Evolutionary conservation across 495 filamentous ascomycete species (phyloP).

Genomic region (Hypoxylon intermedium): DNA sequence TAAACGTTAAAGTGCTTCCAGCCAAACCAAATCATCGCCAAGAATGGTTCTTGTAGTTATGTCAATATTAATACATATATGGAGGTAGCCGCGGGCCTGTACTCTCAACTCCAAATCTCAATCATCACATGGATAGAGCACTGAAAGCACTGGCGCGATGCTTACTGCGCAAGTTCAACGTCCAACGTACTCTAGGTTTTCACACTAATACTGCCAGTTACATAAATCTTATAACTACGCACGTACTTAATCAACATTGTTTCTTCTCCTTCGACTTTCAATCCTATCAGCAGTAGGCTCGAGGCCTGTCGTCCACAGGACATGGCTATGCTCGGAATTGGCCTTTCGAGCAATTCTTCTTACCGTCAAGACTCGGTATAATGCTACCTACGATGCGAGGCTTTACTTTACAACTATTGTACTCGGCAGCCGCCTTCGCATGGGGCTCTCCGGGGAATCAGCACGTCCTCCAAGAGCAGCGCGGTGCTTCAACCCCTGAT

Average conservation of each 20-base stretch:
- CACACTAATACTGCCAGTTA: constrained; percentile 1
- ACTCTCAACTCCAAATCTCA: too few species aligned
- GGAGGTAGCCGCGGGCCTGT: too few species aligned
- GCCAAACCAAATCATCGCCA: constrained; percentile 15
- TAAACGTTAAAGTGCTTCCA: constrained; percentile 10
- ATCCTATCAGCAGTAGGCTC: constrained; percentile 1
- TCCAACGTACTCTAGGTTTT: constrained; percentile 7
- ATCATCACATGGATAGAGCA: constrained; percentile 18
- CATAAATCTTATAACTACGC: constrained; percentile 14
- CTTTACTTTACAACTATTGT: constrained; percentile 17
- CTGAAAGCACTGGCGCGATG: constrained; percentile 19
- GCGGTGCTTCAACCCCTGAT: constrained; percentile 20
- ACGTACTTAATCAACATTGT: constrained; percentile 10
- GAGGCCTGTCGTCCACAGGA: constrained; percentile 18
- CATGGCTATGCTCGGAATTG: constrained; percentile 22
- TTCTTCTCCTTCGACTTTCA: neutral
- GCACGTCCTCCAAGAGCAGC: constrained; percentile 14
- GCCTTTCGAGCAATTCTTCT: neutral
- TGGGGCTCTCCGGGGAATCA: constrained; percentile 26
- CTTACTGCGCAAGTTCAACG: constrained; percentile 22
- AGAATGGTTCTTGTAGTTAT: constrained; percentile 1
- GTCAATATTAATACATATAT: constrained; percentile 11
- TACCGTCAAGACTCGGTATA: constrained; percentile 1
- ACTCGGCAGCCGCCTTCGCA: constrained; percentile 6
- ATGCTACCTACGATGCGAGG: constrained; percentile 16